Evolutionary conservation across 2,329 filamentous ascomycete species (phyloP).

Genomic region (Colletotrichum sp.): DNA sequence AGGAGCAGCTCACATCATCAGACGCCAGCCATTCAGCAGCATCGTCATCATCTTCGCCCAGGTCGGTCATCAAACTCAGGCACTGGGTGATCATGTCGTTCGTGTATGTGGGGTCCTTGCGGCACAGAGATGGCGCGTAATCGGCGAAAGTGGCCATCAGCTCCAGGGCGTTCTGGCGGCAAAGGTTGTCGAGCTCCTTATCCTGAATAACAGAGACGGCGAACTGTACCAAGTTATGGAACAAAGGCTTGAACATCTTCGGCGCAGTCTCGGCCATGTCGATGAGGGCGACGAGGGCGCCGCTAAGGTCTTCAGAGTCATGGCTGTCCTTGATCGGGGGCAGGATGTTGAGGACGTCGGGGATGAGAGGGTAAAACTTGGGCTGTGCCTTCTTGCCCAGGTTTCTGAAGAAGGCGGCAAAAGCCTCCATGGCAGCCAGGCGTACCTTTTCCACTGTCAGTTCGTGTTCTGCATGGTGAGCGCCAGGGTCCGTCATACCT

Average conservation of each 20-base stretch:
- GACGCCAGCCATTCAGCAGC: conserved; percentile 90
- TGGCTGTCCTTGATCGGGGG: conserved; percentile 91
- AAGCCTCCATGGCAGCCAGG: conserved; percentile 94
- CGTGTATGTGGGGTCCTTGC: conserved; percentile 90
- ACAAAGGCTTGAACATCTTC: conserved; percentile 97
- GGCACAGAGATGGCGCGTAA: conserved; percentile 91
- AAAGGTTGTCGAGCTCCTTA: conserved; percentile 89
- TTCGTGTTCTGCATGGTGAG: background rate
- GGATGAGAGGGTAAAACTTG: conserved; percentile 87
- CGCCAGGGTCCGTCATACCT: conserved; percentile 50
- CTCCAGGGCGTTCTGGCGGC: conserved; percentile 93
- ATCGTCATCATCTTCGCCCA: conserved; percentile 93
- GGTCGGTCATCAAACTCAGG: conserved; percentile 96
- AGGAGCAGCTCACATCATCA: conserved; percentile 74
- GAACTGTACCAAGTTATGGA: conserved; percentile 91
- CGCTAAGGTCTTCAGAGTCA: conserved; percentile 89
- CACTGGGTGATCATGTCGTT: conserved; percentile 98
- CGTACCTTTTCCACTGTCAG: conserved; percentile 65
- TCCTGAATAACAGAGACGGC: conserved; percentile 93
- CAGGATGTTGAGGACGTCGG: conserved; percentile 91
- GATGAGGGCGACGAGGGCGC: conserved; percentile 88
- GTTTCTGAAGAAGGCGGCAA: conserved; percentile 93
- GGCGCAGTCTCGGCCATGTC: conserved; percentile 93
- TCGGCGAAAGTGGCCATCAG: conserved; percentile 98
- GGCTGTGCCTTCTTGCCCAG: conserved; percentile 85